Evolutionary conservation across 495 filamentous ascomycete species (phyloP).

Genomic region (Penicillium canescens): DNA sequence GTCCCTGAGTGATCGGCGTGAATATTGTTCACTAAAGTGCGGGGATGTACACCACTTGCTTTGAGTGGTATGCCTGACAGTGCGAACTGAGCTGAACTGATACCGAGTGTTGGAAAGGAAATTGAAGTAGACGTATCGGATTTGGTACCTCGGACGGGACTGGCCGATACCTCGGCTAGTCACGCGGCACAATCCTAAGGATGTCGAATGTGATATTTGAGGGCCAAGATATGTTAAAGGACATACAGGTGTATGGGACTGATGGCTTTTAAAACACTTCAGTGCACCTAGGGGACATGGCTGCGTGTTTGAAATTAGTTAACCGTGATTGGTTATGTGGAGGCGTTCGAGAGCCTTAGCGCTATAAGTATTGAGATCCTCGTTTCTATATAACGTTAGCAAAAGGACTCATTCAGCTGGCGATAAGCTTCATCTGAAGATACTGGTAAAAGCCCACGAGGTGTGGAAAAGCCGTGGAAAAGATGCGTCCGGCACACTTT

Average conservation of each 20-base stretch:
- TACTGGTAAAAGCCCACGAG: too few relatives aligned
- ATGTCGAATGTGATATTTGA: not conserved
- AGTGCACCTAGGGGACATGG: too few relatives aligned
- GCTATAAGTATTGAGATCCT: too few relatives aligned
- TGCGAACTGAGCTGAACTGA: not conserved
- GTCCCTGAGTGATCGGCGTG: not conserved
- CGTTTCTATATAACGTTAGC: too few relatives aligned
- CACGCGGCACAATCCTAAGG: not conserved
- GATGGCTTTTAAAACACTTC: too few relatives aligned
- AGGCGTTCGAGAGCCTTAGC: too few relatives aligned
- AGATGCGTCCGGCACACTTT: not conserved
- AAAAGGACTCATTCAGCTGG: too few relatives aligned
- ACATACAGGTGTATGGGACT: too few relatives aligned
- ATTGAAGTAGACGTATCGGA: not conserved
- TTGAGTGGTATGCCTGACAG: not conserved
- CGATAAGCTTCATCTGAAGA: too few relatives aligned
- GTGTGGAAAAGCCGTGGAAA: not conserved
- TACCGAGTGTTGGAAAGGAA: not conserved
- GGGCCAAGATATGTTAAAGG: too few relatives aligned
- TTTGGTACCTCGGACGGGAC: conserved; percentile 8
- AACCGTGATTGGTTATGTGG: too few relatives aligned
- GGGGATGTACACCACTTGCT: not conserved
- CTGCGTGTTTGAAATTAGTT: too few relatives aligned
- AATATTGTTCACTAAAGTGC: not conserved
- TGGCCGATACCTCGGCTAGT: conserved; percentile 7